Conservation (phyloP, 2,329 filamentous ascomycete genomes). For the Talaromyces islandicus region DNA sequence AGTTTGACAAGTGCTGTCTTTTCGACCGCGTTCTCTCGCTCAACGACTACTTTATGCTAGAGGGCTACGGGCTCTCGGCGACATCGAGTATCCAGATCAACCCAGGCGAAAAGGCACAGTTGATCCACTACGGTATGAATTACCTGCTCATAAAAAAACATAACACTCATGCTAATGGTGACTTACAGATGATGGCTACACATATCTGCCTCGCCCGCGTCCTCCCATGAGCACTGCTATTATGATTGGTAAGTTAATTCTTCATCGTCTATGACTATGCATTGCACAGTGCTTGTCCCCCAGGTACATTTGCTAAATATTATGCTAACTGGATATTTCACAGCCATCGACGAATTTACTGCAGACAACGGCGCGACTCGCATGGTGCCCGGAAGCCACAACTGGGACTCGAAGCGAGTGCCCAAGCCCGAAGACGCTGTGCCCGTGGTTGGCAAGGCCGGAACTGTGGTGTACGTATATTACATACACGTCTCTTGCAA, state of each 20-base stretch:
- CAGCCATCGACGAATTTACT: slow-evolving; percentile 28
- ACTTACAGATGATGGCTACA: slow-evolving; percentile 21
- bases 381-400: slow-evolving; percentile 31
- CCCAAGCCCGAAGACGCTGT: slow-evolving; percentile 22
- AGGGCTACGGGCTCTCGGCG: slow-evolving; percentile 29
- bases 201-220: slow-evolving; percentile 29
- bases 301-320: too few species aligned
- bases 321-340: background rate
- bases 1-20: slow-evolving; percentile 33
- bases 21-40: slow-evolving; percentile 31
- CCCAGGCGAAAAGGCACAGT: slow-evolving; percentile 33
- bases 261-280: background rate
- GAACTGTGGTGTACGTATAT: slow-evolving; percentile 26
- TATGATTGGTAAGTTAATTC: slow-evolving; percentile 24
- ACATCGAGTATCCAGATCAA: slow-evolving; percentile 36
- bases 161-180: background rate
- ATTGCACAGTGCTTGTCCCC: background rate
- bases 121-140: slow-evolving; percentile 28
- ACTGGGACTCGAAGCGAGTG: slow-evolving; percentile 23
- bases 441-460: slow-evolving; percentile 30
- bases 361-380: slow-evolving; percentile 30
- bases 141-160: background rate
- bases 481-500: too few species aligned
- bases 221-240: slow-evolving; percentile 26
- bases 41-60: slow-evolving; percentile 37